Evolutionary conservation across 495 filamentous ascomycete species (phyloP), one percentile per base, ranked within the genome.

Genomic region (Aspergillus carlsbadensis): DNA sequence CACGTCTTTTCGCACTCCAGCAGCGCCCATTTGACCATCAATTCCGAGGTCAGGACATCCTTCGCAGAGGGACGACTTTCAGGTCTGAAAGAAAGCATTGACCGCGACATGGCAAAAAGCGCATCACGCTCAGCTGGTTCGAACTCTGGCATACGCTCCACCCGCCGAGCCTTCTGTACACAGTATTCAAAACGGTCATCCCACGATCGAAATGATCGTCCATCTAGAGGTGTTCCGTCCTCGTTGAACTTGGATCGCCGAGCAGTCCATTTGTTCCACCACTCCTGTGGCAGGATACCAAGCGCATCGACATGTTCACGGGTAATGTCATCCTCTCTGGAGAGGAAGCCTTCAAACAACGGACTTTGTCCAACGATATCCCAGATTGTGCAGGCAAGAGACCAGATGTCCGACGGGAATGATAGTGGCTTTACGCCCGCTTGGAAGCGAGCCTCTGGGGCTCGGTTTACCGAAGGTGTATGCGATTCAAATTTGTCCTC

Each of bases 1-100:
- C 49, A 18, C 26, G 65, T 62, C 54, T 68, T 65, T 14, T 56
- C 55, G 57, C 64, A 66, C 42, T 70, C 63, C 53, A 67, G 72
- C 33, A 77, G 15, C 48, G 73, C 72, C 75, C 75, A 76, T 51
- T 65, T 67, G n/a, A 62, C 55, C 71, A 74, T 78, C 71, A 69
- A 75, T 29, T 68, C 63, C 17, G 64, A 67, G 17, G 69, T 54
- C 6, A 76, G 60, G 37, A 75, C 56, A 20, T 76, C 53, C 54
- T 59, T 57, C 1, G 68, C 60, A 63, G 65, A 65, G 36, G 61
- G 61, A n/a, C 76, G 67, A 56, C 64, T 55, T 21, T 66, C 66
- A 2, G 76, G 73, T 40, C 61, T 68, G 42, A 72, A 78, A 18
- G 58, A 64, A n/a, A 79, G 64, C 72, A 79, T 78, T 56, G 58